A percentile compares a stretch with the other conserved stretches of the same genome.
Conservation (phyloP, 768 basidiomycete genomes). For the Rhodotorula toruloides region DNA sequence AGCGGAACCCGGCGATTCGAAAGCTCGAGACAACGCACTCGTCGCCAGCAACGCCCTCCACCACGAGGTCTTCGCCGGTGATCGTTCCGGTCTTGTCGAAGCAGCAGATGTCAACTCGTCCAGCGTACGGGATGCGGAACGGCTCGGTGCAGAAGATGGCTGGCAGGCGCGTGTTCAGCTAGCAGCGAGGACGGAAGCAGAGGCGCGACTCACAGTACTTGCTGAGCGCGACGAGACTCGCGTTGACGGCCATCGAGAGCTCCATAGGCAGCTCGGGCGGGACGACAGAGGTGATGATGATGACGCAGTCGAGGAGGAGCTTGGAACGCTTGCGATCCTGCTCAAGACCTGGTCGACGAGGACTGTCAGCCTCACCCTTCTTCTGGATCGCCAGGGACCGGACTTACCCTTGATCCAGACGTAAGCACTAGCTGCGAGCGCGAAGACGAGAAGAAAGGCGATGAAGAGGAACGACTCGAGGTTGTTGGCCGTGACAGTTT, state of each 20-base stretch:
- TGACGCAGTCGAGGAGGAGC: conserved; percentile 84
- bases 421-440: conserved; percentile 95
- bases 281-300: conserved; percentile 95
- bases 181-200: neutral
- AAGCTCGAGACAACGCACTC: conserved; percentile 56
- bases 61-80: conserved; percentile 86
- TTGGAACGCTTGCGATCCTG: conserved; percentile 90
- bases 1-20: neutral
- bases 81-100: conserved; percentile 99
- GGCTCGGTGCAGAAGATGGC: conserved; percentile 99
- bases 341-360: conserved; percentile 66
- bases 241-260: conserved; percentile 89
- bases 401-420: conserved; percentile 87
- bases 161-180: conserved; percentile 42
- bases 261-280: conserved; percentile 99
- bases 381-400: no score
- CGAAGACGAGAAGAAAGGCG: conserved; percentile 93
- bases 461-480: conserved; percentile 94
- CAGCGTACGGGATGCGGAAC: conserved; percentile 93
- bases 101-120: conserved; percentile 94
- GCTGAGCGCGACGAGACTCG: conserved; percentile 82
- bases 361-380: no score
- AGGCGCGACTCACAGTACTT: conserved; percentile 66
- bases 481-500: conserved; percentile 94
- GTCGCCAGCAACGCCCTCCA: conserved; percentile 88